Base-by-base conservation (phyloP, 306 rosid species). In the Canavalia gladiata region DNA sequence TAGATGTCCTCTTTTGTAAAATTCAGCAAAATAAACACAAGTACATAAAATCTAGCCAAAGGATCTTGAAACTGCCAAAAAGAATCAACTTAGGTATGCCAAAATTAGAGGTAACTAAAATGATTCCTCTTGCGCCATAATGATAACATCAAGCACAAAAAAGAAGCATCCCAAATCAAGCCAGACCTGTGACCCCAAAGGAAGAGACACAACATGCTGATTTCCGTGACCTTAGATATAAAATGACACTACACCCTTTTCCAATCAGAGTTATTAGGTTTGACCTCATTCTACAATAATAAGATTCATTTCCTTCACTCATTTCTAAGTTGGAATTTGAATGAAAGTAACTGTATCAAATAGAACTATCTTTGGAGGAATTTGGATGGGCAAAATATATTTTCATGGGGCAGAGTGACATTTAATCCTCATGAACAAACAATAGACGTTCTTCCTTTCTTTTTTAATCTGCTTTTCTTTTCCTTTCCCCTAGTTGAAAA, bases 291-390 rank as follows among this genome's bases (percentile, higher is more conserved):
- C 25, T 33, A 28, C 25, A 13, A 25, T 47, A 64, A 37, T 63
- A 78, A 52, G 10, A 18, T 77, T 54, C 64, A 42, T 69, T 79
- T 18, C 58, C 83, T 37, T 2, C 74, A 25, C 28, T 41, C 33
- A 8, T 9, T 28, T 57, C 52, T 74, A 18, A 18, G 25, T 18
- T 18, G 25, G 25, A 18, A 18, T 18, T 18, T 18, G 25, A 18
- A 18, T 18, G 25, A 18, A 18, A 18, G 25, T 18, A 18, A 18
- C 25, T 18, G 25, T 18, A 18, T 18, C 25, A 18, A 18, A 18
- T 18, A 18, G 25, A 18, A 18, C 25, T 18, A 18, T 18, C 25
- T 18, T 18, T 28, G 68, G 55, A 56, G 68, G 9, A 28, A 74
- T 30, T 39, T 28, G 42, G 30, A 10, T 30, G 39, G 3, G 29